phyloP scores from a whole-genome alignment of 1,284 basidiomycete genomes.

The Heterobasidion irregulare region DNA sequence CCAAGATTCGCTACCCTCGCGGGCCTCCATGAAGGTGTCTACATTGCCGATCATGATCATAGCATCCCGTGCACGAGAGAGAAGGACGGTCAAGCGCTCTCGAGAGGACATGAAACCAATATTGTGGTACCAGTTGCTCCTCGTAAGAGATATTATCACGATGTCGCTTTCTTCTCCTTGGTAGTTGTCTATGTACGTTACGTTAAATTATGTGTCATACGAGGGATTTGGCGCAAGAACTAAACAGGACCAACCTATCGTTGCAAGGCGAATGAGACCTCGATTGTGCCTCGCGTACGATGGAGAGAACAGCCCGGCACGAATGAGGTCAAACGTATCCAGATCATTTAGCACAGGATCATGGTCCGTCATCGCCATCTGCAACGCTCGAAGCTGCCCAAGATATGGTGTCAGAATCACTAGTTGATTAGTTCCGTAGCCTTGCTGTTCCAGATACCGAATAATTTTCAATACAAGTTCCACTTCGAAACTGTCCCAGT shows the following conservation, averaged over 20 bases:
- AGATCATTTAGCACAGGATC: conserved; percentile 58
- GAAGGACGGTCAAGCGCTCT: conserved; percentile 58
- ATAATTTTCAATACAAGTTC: conserved; percentile 58
- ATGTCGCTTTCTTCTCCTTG: conserved; percentile 66
- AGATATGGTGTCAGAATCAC: conserved; percentile 62
- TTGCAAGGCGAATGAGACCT: conserved; percentile 43
- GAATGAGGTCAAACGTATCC: conserved; percentile 47
- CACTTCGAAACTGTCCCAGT: conserved; percentile 26
- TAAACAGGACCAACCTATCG: too few relatives aligned
- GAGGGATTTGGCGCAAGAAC: too few relatives aligned
- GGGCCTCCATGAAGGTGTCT: conserved; percentile 44
- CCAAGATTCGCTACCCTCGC: conserved; percentile 46
- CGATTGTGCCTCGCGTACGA: conserved; percentile 27
- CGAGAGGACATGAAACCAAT: conserved; percentile 64
- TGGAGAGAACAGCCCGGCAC: conserved; percentile 39
- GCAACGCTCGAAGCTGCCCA: conserved; percentile 50
- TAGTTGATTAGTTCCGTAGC: conserved; percentile 49
- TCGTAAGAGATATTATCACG: conserved; percentile 49
- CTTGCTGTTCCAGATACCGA: conserved; percentile 56
- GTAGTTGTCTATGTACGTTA: conserved; percentile 41
- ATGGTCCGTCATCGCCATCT: conserved; percentile 32
- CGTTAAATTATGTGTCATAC: too few relatives aligned
- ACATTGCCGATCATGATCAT: conserved; percentile 58
- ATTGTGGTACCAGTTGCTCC: conserved; percentile 43
- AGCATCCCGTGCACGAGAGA: conserved; percentile 54